phyloP scores from a whole-genome alignment of 2,329 filamentous ascomycete genomes.

The Colletotrichum sp. region DNA sequence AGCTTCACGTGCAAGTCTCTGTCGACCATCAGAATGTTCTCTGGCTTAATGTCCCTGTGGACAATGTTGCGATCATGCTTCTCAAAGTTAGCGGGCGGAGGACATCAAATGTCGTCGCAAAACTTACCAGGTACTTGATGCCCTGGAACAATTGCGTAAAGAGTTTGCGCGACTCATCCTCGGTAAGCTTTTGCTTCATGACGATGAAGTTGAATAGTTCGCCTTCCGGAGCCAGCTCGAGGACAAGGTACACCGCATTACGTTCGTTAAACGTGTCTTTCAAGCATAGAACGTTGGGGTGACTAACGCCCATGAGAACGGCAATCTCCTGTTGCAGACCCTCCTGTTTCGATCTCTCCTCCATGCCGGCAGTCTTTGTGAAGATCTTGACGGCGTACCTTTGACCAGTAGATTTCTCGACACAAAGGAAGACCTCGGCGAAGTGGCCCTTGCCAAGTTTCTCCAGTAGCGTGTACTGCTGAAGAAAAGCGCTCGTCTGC shows the following conservation, averaged over 20 bases:
- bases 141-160: constrained; percentile 93
- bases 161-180: constrained; percentile 83
- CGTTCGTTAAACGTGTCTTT: constrained; percentile 95
- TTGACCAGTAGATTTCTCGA: constrained; percentile 82
- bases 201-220: constrained; percentile 97
- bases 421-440: constrained; percentile 88
- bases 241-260: constrained; percentile 87
- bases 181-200: constrained; percentile 84
- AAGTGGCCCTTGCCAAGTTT: constrained; percentile 95
- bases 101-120: background rate
- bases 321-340: constrained; percentile 94
- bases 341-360: constrained; percentile 83
- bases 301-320: constrained; percentile 95
- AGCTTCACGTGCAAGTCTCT: constrained; percentile 87
- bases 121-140: constrained; percentile 87
- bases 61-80: constrained; percentile 98
- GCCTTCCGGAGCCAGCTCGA: constrained; percentile 90
- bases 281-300: constrained; percentile 89
- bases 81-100: constrained; percentile 29
- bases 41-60: constrained; percentile 96
- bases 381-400: constrained; percentile 95
- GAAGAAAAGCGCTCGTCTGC: constrained; percentile 77
- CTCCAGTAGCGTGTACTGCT: constrained; percentile 84
- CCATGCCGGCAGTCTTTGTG: constrained; percentile 80
- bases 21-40: constrained; percentile 91